These are phyloP conservation scores for Sphaerulina musiva DNA, from an alignment of 2,329 filamentous ascomycete species.

Conservation along the genomic window DNA sequence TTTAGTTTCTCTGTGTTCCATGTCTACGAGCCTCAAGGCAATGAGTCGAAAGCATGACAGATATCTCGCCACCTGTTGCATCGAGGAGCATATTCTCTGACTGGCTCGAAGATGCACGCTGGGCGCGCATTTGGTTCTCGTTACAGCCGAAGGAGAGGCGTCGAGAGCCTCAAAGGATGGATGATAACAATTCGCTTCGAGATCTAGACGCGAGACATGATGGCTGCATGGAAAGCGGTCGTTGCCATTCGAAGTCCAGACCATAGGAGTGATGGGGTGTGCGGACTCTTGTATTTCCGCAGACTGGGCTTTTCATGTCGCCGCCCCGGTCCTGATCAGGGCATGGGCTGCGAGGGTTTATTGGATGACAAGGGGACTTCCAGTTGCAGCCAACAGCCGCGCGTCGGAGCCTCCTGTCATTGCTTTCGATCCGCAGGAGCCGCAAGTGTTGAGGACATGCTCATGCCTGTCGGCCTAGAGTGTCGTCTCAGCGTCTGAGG, in stretches of 20 bases:
- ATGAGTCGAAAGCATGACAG: too few relatives aligned
- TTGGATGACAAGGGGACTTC: neutral
- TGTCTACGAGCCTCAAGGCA: too few relatives aligned
- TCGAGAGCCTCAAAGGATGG: too few relatives aligned
- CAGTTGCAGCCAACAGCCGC: constrained; percentile 31
- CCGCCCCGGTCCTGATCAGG: neutral
- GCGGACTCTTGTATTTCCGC: neutral
- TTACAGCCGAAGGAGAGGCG: too few relatives aligned
- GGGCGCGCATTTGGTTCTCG: too few relatives aligned
- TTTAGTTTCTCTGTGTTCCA: too few relatives aligned
- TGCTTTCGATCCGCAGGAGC: neutral
- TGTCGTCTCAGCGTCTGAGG: neutral
- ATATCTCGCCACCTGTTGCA: too few relatives aligned
- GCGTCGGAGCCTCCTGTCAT: constrained; percentile 23
- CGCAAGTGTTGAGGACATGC: neutral
- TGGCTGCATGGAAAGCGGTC: neutral
- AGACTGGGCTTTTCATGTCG: neutral
- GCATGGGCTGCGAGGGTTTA: neutral
- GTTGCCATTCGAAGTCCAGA: neutral
- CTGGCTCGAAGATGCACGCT: too few relatives aligned
- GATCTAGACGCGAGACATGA: neutral
- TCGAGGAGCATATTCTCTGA: too few relatives aligned
- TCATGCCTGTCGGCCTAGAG: neutral
- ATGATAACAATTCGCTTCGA: too few relatives aligned
- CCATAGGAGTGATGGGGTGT: neutral